These are phyloP conservation scores for Trametes hirsuta DNA, from an alignment of 1,284 basidiomycete species.

Conservation along the genomic window DNA sequence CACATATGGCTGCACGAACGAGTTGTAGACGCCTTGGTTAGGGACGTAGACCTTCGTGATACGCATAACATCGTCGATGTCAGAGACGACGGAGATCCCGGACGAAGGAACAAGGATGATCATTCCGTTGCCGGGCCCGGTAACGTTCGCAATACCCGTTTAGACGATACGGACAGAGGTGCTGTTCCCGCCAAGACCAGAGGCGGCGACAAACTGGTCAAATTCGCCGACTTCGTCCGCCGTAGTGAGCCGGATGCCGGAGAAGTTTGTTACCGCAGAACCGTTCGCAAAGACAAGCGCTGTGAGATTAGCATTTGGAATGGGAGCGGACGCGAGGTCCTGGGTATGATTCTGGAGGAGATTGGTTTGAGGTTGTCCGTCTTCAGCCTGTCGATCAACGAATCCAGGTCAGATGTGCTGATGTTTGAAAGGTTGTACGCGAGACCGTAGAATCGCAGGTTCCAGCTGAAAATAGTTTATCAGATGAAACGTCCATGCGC, in stretches of 20 bases:
- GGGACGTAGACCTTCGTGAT: conserved; percentile 38
- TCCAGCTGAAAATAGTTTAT: conserved; percentile 22
- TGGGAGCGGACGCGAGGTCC: conserved; percentile 31
- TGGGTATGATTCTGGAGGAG: conserved; percentile 32
- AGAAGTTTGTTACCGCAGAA: conserved; percentile 25
- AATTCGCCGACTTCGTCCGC: conserved; percentile 32
- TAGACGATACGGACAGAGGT: conserved; percentile 20
- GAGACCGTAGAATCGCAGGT: conserved; percentile 33
- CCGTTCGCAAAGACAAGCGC: conserved; percentile 28
- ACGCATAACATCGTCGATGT: conserved; percentile 39
- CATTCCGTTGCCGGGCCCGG: conserved; percentile 34
- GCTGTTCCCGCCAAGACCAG: conserved; percentile 22
- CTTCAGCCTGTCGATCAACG: conserved; percentile 28
- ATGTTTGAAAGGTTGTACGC: conserved; percentile 32
- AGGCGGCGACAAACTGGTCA: conserved; percentile 30
- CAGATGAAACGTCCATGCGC: neutral
- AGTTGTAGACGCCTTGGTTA: conserved; percentile 36
- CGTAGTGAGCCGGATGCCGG: conserved; percentile 26
- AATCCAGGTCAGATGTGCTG: conserved; percentile 29
- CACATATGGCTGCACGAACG: conserved; percentile 36
- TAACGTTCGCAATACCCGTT: conserved; percentile 30
- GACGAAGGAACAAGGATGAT: conserved; percentile 32
- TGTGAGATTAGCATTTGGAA: conserved; percentile 29
- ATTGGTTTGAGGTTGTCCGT: conserved; percentile 28
- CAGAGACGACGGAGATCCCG: conserved; percentile 36